These are phyloP conservation scores for Mycosphaerella arachidis DNA, from an alignment of 2,329 filamentous ascomycete species.

Conservation along the genomic window DNA sequence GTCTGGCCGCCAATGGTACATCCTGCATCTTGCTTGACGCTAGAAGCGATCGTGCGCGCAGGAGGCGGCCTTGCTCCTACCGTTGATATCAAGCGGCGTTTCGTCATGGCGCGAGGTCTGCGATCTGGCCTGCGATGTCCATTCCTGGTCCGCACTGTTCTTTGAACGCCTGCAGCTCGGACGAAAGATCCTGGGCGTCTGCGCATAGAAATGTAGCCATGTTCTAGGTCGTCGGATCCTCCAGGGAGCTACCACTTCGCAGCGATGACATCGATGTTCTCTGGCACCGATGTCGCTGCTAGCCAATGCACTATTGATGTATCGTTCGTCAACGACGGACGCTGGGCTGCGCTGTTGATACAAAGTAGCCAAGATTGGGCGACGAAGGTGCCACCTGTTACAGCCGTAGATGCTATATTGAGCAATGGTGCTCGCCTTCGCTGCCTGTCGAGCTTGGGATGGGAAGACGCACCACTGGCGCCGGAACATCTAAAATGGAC, in stretches of 20 bases:
- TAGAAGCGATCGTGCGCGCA: background rate
- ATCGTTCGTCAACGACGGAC: background rate
- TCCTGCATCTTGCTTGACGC: background rate
- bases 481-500: background rate
- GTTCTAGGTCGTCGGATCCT: background rate
- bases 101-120: slow-evolving; percentile 2
- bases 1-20: slow-evolving; percentile 2
- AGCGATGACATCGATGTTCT: background rate
- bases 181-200: background rate
- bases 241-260: background rate
- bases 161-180: slow-evolving; percentile 4
- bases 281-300: background rate
- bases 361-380: background rate
- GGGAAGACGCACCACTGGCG: background rate
- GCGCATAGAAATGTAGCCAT: background rate
- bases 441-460: background rate
- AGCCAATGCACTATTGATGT: slow-evolving; percentile 1
- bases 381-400: background rate
- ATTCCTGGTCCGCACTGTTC: slow-evolving; percentile 1
- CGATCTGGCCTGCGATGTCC: slow-evolving; percentile 1
- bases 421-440: slow-evolving; percentile 1
- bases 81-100: slow-evolving; percentile 4
- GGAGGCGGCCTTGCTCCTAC: slow-evolving; percentile 2
- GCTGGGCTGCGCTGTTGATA: background rate
- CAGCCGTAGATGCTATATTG: background rate